Evolutionary conservation across 192 early-diverging fungal species (phyloP), one percentile per base, ranked within the genome.

Genomic region (Blastocladiella britannica): DNA sequence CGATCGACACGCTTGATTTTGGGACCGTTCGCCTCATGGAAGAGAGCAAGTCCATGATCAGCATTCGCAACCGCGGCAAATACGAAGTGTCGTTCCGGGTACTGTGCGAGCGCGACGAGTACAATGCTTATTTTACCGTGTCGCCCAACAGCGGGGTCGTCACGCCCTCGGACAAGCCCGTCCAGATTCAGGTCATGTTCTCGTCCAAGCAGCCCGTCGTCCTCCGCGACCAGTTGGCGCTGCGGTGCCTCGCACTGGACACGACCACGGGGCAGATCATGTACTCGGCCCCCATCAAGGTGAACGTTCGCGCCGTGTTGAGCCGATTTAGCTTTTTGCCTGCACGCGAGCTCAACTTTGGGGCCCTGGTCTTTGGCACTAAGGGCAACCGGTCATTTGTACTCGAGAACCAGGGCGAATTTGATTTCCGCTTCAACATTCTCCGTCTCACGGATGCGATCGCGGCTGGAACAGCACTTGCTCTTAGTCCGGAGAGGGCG

Each of bases 81-180:
- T 81, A 80, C 59, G 78, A 80, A 65, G 78, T 76, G 5, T 78
- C 78, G 1, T 80, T 76, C 58, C 55, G 67, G 12, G 78, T 81
- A 29, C 23, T 71, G 4, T 77, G 72, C 64, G 74, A 81, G 28
- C 66, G 51, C 51, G 66, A 70, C 55, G 71, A 80, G 15, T 62
- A 63, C 12, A 61, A 37, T n/a, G 72, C 77, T 18, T 55, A 73
- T 3, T 75, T 81, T 51, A 67, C 68, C 0, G 66, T 81, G 4
- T 37, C 68, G 23, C 74, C 77, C 0, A 56, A 66, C 26, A 69
- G 76, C 60, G 74, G 76, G 4, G 68, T 78, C 20, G 66, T 80
- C 26, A 70, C 72, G 58, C 79, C 79, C 4, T 77, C 74, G 30
- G 79, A 81, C 29, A 81, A 81, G 57, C 79, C 79, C 20, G 73